A percentile compares a stretch with the other conserved stretches of the same genome.
Conservation (phyloP, 495 filamentous ascomycete genomes). For the Cercophora scortea region DNA sequence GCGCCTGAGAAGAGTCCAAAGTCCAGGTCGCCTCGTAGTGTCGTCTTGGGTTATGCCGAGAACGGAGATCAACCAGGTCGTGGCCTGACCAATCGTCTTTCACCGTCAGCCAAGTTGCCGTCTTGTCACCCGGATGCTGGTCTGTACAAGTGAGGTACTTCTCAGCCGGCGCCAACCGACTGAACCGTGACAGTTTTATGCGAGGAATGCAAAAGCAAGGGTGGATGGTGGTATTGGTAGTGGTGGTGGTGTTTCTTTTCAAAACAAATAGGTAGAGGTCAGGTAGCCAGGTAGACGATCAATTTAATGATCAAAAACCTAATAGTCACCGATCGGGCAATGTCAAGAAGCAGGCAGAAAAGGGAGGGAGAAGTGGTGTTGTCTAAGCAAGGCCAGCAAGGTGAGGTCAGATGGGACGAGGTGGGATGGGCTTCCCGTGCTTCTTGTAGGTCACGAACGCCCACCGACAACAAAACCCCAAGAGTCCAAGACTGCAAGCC, state of each 20-base stretch:
- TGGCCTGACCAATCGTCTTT: constrained; percentile 26
- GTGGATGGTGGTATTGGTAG: not conserved
- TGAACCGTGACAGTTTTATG: too few relatives aligned
- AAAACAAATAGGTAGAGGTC: too few relatives aligned
- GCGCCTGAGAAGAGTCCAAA: too few relatives aligned
- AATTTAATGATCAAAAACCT: too few relatives aligned
- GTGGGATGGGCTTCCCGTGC: constrained; percentile 2
- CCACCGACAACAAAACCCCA: too few relatives aligned
- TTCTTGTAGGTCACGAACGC: constrained; percentile 11
- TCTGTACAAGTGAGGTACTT: not conserved
- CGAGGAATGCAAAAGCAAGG: not conserved
- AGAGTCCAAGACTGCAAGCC: not conserved
- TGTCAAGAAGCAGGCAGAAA: not conserved
- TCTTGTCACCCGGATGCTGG: not conserved
- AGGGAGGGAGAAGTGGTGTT: not conserved
- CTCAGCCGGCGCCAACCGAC: not conserved
- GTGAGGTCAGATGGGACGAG: not conserved
- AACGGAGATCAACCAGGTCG: constrained; percentile 25
- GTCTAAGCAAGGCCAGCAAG: not conserved
- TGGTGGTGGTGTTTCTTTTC: too few relatives aligned
- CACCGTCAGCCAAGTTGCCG: constrained; percentile 11
- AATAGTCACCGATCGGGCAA: too few relatives aligned
- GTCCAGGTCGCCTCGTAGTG: not conserved
- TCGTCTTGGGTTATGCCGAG: constrained; percentile 11
- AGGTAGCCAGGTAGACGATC: too few relatives aligned